Percentiles rank a stretch among this genome's conserved stretches.
phyloP scores from a whole-genome alignment of 2,329 filamentous ascomycete species.

The Anisogramma anomala region DNA sequence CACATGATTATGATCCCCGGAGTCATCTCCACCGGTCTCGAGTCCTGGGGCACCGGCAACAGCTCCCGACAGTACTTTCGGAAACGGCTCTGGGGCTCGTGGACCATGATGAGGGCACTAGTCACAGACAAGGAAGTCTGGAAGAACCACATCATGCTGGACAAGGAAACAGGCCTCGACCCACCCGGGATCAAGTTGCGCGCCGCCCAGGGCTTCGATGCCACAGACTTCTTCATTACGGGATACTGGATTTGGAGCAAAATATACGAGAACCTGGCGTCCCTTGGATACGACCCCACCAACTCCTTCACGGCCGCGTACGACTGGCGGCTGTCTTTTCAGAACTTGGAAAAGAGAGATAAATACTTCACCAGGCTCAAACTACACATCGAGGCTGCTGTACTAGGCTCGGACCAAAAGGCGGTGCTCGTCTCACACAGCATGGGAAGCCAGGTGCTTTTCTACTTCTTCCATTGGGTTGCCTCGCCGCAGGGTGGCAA shows the following conservation, averaged over 20 bases:
- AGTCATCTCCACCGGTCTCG: conserved; percentile 91
- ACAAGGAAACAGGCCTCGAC: conserved; percentile 81
- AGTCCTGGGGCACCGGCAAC: conserved; percentile 90
- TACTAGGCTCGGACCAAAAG: conserved; percentile 63
- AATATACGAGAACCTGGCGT: conserved; percentile 91
- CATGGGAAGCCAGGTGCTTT: conserved; percentile 93
- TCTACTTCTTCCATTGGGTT: conserved; percentile 70
- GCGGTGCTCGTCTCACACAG: conserved; percentile 83
- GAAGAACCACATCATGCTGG: conserved; percentile 96
- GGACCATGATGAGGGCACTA: conserved; percentile 96
- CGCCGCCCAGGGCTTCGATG: conserved; percentile 92
- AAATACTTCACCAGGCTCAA: conserved; percentile 91
- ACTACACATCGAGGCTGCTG: conserved; percentile 75
- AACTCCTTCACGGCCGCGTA: conserved; percentile 61
- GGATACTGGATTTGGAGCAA: conserved; percentile 99
- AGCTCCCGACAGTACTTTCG: conserved; percentile 82
- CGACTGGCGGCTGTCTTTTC: conserved; percentile 88
- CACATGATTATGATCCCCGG: conserved; percentile 96
- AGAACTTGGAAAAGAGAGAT: conserved; percentile 79
- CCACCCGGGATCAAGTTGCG: conserved; percentile 82
- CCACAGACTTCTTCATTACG: conserved; percentile 86
- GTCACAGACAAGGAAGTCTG: conserved; percentile 87
- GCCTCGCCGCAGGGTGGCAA: conserved; percentile 66
- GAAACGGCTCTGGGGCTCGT: conserved; percentile 91
- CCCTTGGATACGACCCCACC: conserved; percentile 86